Evolutionary conservation across 2,329 filamentous ascomycete species (phyloP).

Genomic region (Ophiobolus disseminans): DNA sequence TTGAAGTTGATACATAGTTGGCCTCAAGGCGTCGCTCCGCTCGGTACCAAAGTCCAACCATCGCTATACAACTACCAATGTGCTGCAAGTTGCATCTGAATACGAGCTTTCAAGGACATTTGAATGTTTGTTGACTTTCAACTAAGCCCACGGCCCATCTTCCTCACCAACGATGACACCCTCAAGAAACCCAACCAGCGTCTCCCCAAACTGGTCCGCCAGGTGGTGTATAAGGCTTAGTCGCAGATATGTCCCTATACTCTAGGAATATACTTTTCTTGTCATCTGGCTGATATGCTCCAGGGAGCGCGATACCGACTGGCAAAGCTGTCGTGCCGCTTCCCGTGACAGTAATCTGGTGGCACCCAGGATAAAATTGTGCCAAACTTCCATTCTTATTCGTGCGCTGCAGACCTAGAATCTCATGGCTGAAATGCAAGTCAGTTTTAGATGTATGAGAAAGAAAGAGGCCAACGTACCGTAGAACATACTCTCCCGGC

Average conservation of each 20-base stretch:
- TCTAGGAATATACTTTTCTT: constrained; percentile 14
- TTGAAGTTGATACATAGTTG: too few species aligned
- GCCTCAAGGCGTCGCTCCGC: too few species aligned
- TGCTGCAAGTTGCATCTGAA: too few species aligned
- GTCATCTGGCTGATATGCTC: constrained; percentile 18
- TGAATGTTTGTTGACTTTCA: too few species aligned
- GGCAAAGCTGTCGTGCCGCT: constrained; percentile 11
- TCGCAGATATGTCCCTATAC: constrained; percentile 14
- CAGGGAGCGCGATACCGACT: constrained; percentile 18
- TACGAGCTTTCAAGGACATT: too few species aligned
- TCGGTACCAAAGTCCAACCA: too few species aligned
- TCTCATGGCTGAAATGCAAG: constrained; percentile 12
- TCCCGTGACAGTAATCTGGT: constrained; percentile 13
- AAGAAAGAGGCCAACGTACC: neutral
- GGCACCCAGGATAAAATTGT: constrained; percentile 15
- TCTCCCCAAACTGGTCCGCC: constrained; percentile 14
- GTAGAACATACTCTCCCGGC: constrained; percentile 10
- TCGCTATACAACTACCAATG: too few species aligned
- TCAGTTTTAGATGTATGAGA: neutral
- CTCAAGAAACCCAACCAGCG: constrained; percentile 12
- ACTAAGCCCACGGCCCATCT: too few species aligned
- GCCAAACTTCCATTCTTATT: constrained; percentile 10
- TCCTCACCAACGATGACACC: too few species aligned
- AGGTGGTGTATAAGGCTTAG: constrained; percentile 11
- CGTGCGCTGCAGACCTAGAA: constrained; percentile 12